Conservation (phyloP, 2,329 filamentous ascomycete species). For the Neofusicoccum ribis region DNA sequence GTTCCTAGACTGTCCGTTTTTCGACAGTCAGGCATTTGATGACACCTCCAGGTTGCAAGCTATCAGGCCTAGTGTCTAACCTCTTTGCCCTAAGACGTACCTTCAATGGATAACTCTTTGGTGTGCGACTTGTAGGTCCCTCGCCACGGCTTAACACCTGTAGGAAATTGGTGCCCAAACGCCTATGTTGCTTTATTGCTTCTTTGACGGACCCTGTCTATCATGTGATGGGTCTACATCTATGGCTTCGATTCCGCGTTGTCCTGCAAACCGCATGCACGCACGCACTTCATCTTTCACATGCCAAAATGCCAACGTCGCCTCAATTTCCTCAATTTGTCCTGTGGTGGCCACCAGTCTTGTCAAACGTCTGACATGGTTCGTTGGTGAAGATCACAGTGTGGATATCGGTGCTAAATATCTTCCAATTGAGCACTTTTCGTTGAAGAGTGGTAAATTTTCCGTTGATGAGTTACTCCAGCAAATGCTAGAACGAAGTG, state of each 20-base stretch:
- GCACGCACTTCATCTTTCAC: background rate
- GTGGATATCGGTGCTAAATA: background rate
- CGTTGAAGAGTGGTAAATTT: background rate
- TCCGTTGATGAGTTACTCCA: background rate
- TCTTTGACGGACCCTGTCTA: background rate
- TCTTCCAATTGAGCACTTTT: background rate
- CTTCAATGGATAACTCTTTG: background rate
- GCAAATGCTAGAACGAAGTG: background rate
- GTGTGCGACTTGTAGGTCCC: background rate
- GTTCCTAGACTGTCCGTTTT: too few relatives aligned
- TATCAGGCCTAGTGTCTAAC: too few relatives aligned
- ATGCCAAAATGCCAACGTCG: background rate
- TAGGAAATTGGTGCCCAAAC: background rate
- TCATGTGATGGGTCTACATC: background rate
- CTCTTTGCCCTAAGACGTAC: background rate
- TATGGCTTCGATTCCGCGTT: background rate
- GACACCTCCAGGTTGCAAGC: too few relatives aligned
- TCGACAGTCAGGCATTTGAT: too few relatives aligned
- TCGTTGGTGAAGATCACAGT: too few relatives aligned
- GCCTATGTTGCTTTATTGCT: background rate
- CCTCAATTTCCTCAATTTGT: background rate
- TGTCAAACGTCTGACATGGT: background rate
- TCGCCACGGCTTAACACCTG: background rate
- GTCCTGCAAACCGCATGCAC: background rate
- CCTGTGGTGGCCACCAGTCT: background rate